Percentiles rank a stretch among this genome's conserved stretches.
These are phyloP conservation scores for Gymnopilus junonius DNA, from an alignment of 768 basidiomycete species.

Conservation along the genomic window DNA sequence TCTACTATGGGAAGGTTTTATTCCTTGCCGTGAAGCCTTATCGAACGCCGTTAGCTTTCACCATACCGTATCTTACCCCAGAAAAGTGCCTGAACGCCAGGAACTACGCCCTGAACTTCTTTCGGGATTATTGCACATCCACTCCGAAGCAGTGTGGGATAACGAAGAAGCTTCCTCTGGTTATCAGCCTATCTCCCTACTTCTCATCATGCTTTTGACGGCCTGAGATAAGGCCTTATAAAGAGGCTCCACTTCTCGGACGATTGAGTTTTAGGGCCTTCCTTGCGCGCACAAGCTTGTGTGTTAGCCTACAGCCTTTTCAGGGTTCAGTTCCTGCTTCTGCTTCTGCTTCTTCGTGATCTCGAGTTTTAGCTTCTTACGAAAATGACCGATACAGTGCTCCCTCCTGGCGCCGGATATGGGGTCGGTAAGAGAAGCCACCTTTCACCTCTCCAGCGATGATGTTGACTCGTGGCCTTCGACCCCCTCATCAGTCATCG, in stretches of 20 bases:
- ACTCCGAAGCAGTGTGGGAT: constrained; percentile 7
- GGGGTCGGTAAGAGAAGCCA: constrained; percentile 64
- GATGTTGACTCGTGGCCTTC: background rate
- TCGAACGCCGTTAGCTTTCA: background rate
- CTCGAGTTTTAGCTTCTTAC: background rate
- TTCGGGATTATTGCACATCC: background rate
- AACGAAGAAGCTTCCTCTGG: background rate
- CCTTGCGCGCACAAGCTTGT: background rate
- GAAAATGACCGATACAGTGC: constrained; percentile 38
- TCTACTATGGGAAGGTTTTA: background rate
- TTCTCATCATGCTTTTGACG: constrained; percentile 15
- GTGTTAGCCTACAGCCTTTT: background rate
- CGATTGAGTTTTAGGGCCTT: constrained; percentile 1
- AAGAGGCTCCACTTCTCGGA: constrained; percentile 4
- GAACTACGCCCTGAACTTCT: background rate
- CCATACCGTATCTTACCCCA: background rate
- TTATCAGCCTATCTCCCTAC: constrained; percentile 14
- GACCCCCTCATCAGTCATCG: constrained; percentile 26
- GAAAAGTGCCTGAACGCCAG: background rate
- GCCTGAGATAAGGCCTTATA: constrained; percentile 8
- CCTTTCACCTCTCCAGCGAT: background rate
- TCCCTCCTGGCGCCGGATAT: constrained; percentile 86
- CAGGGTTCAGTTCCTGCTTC: background rate
- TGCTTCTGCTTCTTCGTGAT: background rate
- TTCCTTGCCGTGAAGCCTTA: background rate